Evolutionary conservation across 495 filamentous ascomycete species (phyloP).

Genomic region (Talaromyces borbonicus): DNA sequence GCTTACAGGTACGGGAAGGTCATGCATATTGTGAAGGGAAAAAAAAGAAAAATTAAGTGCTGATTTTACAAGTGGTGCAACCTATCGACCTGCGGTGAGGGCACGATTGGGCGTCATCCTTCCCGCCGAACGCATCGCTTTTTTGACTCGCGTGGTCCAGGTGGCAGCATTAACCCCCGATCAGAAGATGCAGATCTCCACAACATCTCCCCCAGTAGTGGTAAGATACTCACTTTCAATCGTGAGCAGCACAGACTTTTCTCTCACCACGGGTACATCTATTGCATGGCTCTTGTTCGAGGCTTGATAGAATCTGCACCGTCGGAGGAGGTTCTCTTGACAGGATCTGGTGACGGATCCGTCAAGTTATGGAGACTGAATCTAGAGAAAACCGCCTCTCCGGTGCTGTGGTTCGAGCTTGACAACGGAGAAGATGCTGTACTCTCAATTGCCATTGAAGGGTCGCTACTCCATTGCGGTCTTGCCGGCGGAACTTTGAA

Average conservation of each 20-base stretch:
- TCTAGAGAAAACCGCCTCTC: slow-evolving; percentile 35
- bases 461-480: slow-evolving; percentile 83
- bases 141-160: slow-evolving; percentile 83
- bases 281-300: slow-evolving; percentile 79
- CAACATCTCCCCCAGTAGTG: slow-evolving; percentile 34
- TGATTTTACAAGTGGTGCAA: slow-evolving; percentile 46
- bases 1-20: slow-evolving; percentile 63
- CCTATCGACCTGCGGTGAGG: slow-evolving; percentile 42
- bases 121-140: slow-evolving; percentile 80
- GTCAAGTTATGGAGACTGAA: slow-evolving; percentile 83
- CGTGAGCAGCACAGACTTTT: slow-evolving; percentile 74
- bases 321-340: slow-evolving; percentile 71
- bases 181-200: slow-evolving; percentile 39
- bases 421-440: slow-evolving; percentile 77
- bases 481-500: slow-evolving; percentile 84
- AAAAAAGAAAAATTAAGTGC: too few relatives aligned
- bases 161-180: slow-evolving; percentile 66
- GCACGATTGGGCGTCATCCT: slow-evolving; percentile 60
- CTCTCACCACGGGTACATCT: slow-evolving; percentile 89
- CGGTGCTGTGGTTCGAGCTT: slow-evolving; percentile 50
- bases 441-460: slow-evolving; percentile 72
- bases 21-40: too few relatives aligned
- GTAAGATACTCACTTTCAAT: slow-evolving; percentile 71
- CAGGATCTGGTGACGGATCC: slow-evolving; percentile 85
- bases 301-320: slow-evolving; percentile 52